Conservation (phyloP, 2,329 filamentous ascomycete genomes). For the Penicillium sp. region DNA sequence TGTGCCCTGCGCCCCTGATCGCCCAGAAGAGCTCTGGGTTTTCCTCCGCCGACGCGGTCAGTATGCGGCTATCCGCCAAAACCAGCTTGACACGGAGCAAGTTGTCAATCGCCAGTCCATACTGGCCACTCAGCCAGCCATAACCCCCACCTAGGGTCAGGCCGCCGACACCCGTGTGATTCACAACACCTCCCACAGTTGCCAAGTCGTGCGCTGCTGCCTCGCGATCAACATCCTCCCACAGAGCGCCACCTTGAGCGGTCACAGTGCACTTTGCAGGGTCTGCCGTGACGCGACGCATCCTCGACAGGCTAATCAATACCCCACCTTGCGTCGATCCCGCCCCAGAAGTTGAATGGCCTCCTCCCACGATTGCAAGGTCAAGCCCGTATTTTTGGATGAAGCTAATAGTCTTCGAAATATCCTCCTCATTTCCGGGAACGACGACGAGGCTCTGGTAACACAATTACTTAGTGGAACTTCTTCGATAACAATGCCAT, state of each 20-base stretch:
- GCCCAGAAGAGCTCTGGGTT: conserved; percentile 53
- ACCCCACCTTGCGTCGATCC: too few relatives aligned
- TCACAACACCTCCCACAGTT: conserved; percentile 46
- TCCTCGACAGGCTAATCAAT: too few relatives aligned
- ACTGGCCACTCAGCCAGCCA: conserved; percentile 54
- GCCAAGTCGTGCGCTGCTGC: neutral
- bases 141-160: conserved; percentile 59
- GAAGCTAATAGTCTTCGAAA: too few relatives aligned
- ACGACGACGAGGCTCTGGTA: too few relatives aligned
- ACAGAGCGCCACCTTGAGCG: neutral
- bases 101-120: conserved; percentile 57
- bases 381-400: too few relatives aligned
- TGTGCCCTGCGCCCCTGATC: conserved; percentile 44
- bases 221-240: neutral
- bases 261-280: neutral
- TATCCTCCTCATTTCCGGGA: too few relatives aligned
- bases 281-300: too few relatives aligned
- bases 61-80: conserved; percentile 39
- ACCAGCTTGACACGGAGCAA: conserved; percentile 42
- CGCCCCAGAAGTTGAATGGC: too few relatives aligned
- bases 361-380: too few relatives aligned
- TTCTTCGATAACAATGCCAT: too few relatives aligned
- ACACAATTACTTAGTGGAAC: too few relatives aligned
- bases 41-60: conserved; percentile 41
- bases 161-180: conserved; percentile 62